Evolutionary conservation across 2,329 filamentous ascomycete genomes (phyloP).

Genomic region (Colletotrichum sp.): DNA sequence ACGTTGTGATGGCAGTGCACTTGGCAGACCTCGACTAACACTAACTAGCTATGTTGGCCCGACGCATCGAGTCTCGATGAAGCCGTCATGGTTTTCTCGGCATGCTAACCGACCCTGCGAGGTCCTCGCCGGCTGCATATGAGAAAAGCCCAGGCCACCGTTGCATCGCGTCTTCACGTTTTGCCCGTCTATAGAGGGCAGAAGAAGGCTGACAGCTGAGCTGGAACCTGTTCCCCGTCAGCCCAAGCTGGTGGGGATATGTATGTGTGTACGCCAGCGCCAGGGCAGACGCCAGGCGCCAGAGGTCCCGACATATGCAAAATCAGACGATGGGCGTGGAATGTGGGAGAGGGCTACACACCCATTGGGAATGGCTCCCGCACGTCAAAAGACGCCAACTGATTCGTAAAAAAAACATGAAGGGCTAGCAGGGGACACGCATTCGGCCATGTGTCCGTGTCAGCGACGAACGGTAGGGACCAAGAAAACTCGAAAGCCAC

Average conservation of each 20-base stretch:
- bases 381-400: not conserved
- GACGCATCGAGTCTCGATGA: not conserved
- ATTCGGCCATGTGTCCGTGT: not conserved
- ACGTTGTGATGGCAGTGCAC: not conserved
- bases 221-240: not conserved
- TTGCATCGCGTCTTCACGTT: not conserved
- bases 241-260: not conserved
- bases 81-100: not conserved
- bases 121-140: not conserved
- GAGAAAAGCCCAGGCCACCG: not conserved
- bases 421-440: not conserved
- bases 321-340: not conserved
- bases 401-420: not conserved
- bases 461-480: not conserved
- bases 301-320: not conserved
- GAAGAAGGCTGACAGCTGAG: not conserved
- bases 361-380: not conserved
- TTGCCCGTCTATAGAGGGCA: not conserved
- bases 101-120: not conserved
- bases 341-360: slow-evolving; percentile 1
- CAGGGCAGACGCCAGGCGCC: not conserved
- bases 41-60: not conserved
- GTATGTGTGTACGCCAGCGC: not conserved
- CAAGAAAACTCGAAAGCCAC: not conserved
- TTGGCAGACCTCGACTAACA: not conserved